Evolutionary conservation across 2,329 filamentous ascomycete species (phyloP).

Genomic region (Neurospora sp.): DNA sequence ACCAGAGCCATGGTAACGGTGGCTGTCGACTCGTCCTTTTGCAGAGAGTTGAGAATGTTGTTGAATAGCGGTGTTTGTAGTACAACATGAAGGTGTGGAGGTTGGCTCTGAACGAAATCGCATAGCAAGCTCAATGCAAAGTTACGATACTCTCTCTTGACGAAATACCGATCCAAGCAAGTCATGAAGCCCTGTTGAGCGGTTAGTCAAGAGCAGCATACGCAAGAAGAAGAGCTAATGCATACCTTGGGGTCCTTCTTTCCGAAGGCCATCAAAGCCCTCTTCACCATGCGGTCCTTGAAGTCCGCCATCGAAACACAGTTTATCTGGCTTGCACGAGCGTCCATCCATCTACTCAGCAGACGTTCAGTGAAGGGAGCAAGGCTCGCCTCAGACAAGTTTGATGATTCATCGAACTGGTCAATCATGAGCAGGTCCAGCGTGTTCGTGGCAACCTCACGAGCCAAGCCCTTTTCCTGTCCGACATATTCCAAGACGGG

Average conservation of each 20-base stretch:
- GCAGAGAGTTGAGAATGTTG: conserved; percentile 62
- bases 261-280: conserved; percentile 50
- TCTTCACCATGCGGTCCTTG: conserved; percentile 40
- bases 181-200: conserved; percentile 51
- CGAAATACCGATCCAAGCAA: conserved; percentile 55
- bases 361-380: conserved; percentile 47
- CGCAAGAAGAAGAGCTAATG: neutral
- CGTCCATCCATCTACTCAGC: conserved; percentile 47
- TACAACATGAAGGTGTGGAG: conserved; percentile 69
- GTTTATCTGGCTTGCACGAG: conserved; percentile 28
- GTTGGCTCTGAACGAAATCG: conserved; percentile 64
- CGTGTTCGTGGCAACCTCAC: conserved; percentile 55
- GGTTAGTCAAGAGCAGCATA: conserved; percentile 16
- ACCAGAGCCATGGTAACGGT: conserved; percentile 68
- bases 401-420: conserved; percentile 42
- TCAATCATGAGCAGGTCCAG: conserved; percentile 56
- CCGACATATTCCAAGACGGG: conserved; percentile 46
- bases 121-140: conserved; percentile 58
- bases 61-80: conserved; percentile 63
- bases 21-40: conserved; percentile 68
- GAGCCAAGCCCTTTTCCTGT: conserved; percentile 52
- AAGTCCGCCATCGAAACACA: conserved; percentile 29
- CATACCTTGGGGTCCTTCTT: conserved; percentile 54
- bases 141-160: conserved; percentile 53
- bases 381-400: conserved; percentile 27